Conservation (phyloP, 768 basidiomycete genomes). For the Macrolepiota dolichaula region DNA sequence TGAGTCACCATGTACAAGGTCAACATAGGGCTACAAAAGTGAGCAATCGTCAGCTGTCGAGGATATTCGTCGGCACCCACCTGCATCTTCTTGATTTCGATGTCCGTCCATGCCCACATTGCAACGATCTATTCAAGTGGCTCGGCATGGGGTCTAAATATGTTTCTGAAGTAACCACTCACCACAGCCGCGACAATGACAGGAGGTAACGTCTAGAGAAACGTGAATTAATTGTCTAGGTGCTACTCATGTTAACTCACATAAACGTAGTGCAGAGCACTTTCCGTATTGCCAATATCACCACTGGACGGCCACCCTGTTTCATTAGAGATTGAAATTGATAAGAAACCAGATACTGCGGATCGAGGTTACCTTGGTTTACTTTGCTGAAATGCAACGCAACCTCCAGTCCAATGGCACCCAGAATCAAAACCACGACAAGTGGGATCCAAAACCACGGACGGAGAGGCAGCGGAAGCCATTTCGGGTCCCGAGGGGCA, state of each 20-base stretch:
- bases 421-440: slow-evolving; percentile 30
- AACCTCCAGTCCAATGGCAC: slow-evolving; percentile 44
- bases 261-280: slow-evolving; percentile 50
- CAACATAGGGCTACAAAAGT: slow-evolving; percentile 46
- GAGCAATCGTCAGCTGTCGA: neutral
- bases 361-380: slow-evolving; percentile 33
- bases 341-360: neutral
- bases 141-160: neutral
- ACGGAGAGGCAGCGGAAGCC: slow-evolving; percentile 44
- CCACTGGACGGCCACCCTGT: slow-evolving; percentile 42
- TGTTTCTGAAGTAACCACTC: slow-evolving; percentile 13
- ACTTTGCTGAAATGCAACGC: slow-evolving; percentile 43
- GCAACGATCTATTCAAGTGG: slow-evolving; percentile 33
- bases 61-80: slow-evolving; percentile 21
- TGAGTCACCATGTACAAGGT: slow-evolving; percentile 52
- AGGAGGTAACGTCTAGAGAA: slow-evolving; percentile 46
- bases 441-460: slow-evolving; percentile 45
- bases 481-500: slow-evolving; percentile 13
- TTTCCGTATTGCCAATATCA: slow-evolving; percentile 26
- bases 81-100: slow-evolving; percentile 57
- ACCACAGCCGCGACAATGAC: slow-evolving; percentile 46
- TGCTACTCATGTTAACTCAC: slow-evolving; percentile 27
- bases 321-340: neutral
- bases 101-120: slow-evolving; percentile 55
- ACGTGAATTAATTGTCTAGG: neutral